A percentile compares a stretch with the other conserved stretches of the same genome.
Conservation (phyloP, 306 rosid genomes). For the Glycine latifolia region DNA sequence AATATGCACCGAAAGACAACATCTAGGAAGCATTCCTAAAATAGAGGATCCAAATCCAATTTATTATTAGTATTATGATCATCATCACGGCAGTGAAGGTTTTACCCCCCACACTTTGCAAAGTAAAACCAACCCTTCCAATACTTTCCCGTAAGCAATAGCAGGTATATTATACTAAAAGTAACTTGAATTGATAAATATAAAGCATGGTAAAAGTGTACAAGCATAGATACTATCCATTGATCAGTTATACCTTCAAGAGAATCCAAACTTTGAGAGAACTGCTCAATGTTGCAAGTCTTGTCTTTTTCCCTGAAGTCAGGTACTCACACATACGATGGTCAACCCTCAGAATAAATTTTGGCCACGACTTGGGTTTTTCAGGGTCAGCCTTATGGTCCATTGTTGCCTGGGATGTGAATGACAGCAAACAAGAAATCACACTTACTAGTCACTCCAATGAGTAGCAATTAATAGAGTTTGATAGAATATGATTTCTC, state of each 20-base stretch:
- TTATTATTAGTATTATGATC: too few relatives aligned
- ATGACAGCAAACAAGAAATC: constrained; percentile 39
- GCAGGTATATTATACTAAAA: constrained; percentile 8
- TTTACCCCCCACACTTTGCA: constrained; percentile 25
- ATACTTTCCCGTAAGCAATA: constrained; percentile 24
- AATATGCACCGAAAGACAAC: constrained; percentile 5
- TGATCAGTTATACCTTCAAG: constrained; percentile 68
- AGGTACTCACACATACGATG: constrained; percentile 83
- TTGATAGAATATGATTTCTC: too few relatives aligned
- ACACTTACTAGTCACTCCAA: constrained; percentile 16
- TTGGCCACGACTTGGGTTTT: constrained; percentile 91
- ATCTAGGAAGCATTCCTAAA: constrained; percentile 19
- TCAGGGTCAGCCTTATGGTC: constrained; percentile 68
- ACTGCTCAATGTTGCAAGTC: constrained; percentile 88
- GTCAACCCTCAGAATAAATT: constrained; percentile 83
- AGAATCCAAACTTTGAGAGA: constrained; percentile 96
- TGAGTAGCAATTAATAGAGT: not conserved
- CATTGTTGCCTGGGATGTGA: constrained; percentile 70
- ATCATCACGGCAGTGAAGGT: not conserved
- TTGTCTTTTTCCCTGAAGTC: constrained; percentile 84
- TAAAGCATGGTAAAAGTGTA: constrained; percentile 8
- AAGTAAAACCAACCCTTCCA: constrained; percentile 13
- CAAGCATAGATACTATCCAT: constrained; percentile 29
- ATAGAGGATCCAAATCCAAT: not conserved
- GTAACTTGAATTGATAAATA: constrained; percentile 29